phyloP scores from a whole-genome alignment of 345 rosid genomes.

The Eucalyptus camaldulensis region DNA sequence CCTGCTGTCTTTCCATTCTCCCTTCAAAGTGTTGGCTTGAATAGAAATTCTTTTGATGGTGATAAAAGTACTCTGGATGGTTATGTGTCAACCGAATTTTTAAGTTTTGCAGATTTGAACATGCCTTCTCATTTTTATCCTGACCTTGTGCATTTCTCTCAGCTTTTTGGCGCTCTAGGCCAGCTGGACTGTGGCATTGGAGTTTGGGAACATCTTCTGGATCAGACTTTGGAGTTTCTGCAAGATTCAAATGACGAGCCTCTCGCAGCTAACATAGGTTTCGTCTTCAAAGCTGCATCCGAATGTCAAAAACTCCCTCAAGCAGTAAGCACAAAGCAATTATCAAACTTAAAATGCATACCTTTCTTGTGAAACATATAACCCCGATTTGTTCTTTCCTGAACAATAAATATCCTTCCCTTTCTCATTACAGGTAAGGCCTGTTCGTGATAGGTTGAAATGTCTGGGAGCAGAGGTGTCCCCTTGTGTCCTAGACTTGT shows the following conservation, averaged over 20 bases:
- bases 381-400: background rate
- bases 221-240: constrained; percentile 65
- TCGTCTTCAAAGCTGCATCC: constrained; percentile 79
- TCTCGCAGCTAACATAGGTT: constrained; percentile 75
- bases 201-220: constrained; percentile 73
- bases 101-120: background rate
- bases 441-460: constrained; percentile 81
- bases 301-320: constrained; percentile 85
- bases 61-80: background rate
- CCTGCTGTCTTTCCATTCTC: background rate
- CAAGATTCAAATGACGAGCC: constrained; percentile 61
- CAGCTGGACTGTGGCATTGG: constrained; percentile 81
- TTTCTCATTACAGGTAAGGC: constrained; percentile 52
- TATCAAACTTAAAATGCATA: background rate
- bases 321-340: constrained; percentile 39
- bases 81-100: background rate
- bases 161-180: constrained; percentile 87
- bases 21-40: background rate
- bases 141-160: constrained; percentile 4
- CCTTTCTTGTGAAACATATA: background rate
- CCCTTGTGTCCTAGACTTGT: constrained; percentile 65
- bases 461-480: constrained; percentile 71
- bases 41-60: background rate
- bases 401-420: background rate
- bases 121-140: background rate